Base-by-base conservation (phyloP, 139 green algal species). In the Micromonas pusilla region DNA sequence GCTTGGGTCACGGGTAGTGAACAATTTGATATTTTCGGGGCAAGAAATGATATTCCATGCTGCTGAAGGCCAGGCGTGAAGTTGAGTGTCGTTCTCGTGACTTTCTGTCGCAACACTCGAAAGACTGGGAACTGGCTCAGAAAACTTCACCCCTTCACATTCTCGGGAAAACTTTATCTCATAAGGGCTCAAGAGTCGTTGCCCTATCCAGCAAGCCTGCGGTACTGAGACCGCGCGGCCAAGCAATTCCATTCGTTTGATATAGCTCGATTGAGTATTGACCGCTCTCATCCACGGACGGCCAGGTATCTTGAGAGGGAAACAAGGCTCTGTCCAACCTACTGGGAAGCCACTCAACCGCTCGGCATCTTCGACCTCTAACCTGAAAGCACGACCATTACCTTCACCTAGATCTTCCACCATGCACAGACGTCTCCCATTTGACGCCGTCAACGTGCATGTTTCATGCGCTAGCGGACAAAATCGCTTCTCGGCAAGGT, bases 41-140 rank as follows among this genome's bases (percentile, higher is more conserved):
- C 54, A 31, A 65, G 54, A 65, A 65, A 65, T 2, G 26, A 65
- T 65, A 65, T 65, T 65, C 54, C 54, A 65, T 65, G 54, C 54
- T 31, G 54, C 54, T 25, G 26, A 65, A 3, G 54, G 54, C 54
- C 54, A 65, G n/a, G 54, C 2, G 54, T 25, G 1, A 65, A 65
- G 54, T 3, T 65, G n/a, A 20, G 2, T 25, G n/a, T 65, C 2
- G 3, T 2, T 20, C 2, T 3, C 54, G 2, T 23, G 26, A 65
- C 26, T 3, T 65, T 65, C 54, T 65, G 23, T 3, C 54, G 1
- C 1, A 3, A 65, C 26, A 1, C 54, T 65, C 26, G 54, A 65
- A 65, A 65, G 54, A 65, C 54, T 25, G 26, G 54, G 54, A 65
- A 65, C 54, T 65, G 54, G 54, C 2, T 65, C 54, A 20, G 54